Evolutionary conservation across 495 filamentous ascomycete species (phyloP), one percentile per base, ranked within the genome.

Genomic region (Ramalina peruviana): DNA sequence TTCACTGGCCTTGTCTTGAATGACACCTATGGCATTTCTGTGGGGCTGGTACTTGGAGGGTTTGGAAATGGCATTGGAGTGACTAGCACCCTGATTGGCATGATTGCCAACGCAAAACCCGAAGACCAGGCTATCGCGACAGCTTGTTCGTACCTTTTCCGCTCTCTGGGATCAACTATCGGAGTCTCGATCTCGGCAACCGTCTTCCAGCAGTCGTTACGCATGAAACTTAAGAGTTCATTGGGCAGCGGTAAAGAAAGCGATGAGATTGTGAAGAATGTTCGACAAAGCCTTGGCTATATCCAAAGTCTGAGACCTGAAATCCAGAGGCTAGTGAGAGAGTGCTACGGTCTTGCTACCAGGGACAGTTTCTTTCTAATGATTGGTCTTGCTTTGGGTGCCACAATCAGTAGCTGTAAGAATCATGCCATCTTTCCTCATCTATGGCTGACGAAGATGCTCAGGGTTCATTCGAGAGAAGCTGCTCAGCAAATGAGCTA

Each of bases 111-210:
- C 56, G 74, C 82, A 0, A 65, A 72, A 7, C 69, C 65, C 0
- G 72, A 75, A 37, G 85, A 92, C 54, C 80, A 86, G 51, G 87
- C 87, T 1, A 73, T 93, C 3, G 82, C 81, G 3, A 89, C 86
- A 12, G 88, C 88, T 2, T 88, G 85, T 61, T 85, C 79, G 1
- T 94, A 93, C 62, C 75, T 93, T 2, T 94, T 94, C 72, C 80
- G 88, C 4, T 82, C 83, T 4, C 68, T 93, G 10, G 88, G 88
- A n/a, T 80, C 78, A 4, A 80, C 86, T 9, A 72, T 85, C 17
- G 85, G 86, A 9, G 63, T 93, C 36, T 82, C 81, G 20, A 60
- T 86, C 21, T 73, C 78, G 13, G 76, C 84, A 0, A 88, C 83
- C 3, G 72, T 87, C 15, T 73, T 87, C 16, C 88, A 94, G 60